These are phyloP conservation scores for Tolypocladium inflatum DNA, from an alignment of 2,329 filamentous ascomycete genomes.

Conservation along the genomic window DNA sequence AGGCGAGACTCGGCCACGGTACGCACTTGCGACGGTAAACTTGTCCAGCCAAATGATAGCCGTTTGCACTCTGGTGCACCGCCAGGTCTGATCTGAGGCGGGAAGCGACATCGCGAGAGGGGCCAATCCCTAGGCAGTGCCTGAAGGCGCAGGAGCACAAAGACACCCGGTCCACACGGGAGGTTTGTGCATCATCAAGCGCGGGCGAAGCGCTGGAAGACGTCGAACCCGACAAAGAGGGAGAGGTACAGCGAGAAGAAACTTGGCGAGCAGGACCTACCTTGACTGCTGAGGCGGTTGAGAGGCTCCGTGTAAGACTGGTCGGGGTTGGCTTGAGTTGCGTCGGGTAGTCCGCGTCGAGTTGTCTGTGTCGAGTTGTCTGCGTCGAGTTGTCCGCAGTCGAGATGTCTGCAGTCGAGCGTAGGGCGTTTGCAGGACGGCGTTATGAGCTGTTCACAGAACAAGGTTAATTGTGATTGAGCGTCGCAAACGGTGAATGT, in stretches of 20 bases:
- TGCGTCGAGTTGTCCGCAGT: no score
- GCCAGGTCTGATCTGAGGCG: not conserved
- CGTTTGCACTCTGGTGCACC: not conserved
- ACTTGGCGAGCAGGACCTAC: not conserved
- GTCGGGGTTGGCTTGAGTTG: not conserved
- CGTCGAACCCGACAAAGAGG: not conserved
- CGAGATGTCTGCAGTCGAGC: not conserved
- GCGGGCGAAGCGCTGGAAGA: not conserved
- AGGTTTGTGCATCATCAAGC: not conserved
- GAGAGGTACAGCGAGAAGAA: not conserved
- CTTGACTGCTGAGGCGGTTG: not conserved
- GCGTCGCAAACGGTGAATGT: not conserved
- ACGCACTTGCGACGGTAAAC: not conserved
- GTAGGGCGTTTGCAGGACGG: not conserved
- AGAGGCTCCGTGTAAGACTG: not conserved
- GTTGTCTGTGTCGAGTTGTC: not conserved
- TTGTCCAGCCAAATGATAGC: not conserved
- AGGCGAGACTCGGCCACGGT: slow-evolving; percentile 2
- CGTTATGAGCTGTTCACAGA: not conserved
- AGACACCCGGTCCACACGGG: not conserved
- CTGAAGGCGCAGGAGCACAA: not conserved
- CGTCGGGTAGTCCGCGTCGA: not conserved
- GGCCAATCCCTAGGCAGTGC: not conserved
- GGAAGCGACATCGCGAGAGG: slow-evolving; percentile 1
- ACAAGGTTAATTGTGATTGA: not conserved